A percentile compares a stretch with the other conserved stretches of the same genome.
These are phyloP conservation scores for Talaromyces stipitatus DNA, from an alignment of 495 filamentous ascomycete species.

Conservation along the genomic window DNA sequence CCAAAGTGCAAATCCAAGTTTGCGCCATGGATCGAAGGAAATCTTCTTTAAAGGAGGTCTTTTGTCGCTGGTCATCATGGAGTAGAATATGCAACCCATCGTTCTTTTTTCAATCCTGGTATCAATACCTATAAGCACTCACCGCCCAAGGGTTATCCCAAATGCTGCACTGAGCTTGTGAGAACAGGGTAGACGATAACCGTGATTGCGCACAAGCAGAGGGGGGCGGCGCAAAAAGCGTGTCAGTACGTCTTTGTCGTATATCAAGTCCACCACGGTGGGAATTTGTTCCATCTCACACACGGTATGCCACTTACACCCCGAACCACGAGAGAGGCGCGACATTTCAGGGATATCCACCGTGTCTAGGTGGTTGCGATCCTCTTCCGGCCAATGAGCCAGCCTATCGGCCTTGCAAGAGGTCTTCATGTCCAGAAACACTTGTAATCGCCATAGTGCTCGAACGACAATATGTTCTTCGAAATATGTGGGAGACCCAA, in stretches of 20 bases:
- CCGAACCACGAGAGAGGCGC: neutral
- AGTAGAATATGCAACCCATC: neutral
- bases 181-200: neutral
- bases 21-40: slow-evolving; percentile 1
- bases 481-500: neutral
- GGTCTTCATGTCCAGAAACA: neutral
- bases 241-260: neutral
- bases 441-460: neutral
- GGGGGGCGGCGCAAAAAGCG: neutral
- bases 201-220: neutral
- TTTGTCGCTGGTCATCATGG: neutral
- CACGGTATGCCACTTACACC: neutral
- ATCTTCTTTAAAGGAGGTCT: neutral
- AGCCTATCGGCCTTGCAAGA: neutral
- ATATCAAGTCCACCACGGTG: neutral
- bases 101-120: neutral
- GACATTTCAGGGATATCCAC: neutral
- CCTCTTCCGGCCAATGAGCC: neutral
- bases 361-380: neutral
- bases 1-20: neutral
- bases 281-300: neutral
- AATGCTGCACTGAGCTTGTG: neutral
- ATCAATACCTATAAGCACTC: neutral
- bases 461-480: neutral
- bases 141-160: neutral